Evolutionary conservation across 352 stramenopile genomes (phyloP), one percentile per base, ranked within the genome.

Genomic region (Phytophthora lateralis): DNA sequence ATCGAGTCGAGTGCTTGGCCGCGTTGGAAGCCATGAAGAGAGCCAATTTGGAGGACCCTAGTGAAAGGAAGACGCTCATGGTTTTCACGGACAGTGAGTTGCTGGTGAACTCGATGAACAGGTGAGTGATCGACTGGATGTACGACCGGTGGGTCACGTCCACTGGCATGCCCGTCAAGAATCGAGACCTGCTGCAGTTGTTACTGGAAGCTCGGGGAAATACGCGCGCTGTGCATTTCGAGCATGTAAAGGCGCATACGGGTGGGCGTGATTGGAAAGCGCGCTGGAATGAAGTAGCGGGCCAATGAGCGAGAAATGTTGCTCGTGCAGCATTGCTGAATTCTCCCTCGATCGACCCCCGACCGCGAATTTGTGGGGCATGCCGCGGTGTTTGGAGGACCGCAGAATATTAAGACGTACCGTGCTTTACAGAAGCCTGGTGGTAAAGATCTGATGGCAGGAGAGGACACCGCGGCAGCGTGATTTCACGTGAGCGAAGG

Each of bases 11-110:
- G 48, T 83, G 77, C 38, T 69, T 87, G 26, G 81, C 78, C 6
- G 81, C 75, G 1, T 51, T 92, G 6, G 67, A 88, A 60, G 78
- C 61, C 0, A 78, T 94, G 66, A 86, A 88, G 59, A 75, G 77
- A 26, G 80, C 80, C 7, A 92, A 94, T 43, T 3, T 75, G 6
- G 66, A 89, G 55, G 65, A 92, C 27, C 68, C 76, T 0, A 55
- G 53, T 3, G 21, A 42, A n/a, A 54, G 38, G 10, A 55, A 57
- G 7, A 48, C 75, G 55, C 70, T 94, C 10, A 88, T 70, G 29
- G 92, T 94, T 21, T 34, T 34, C 29, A 12, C 29, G 10, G 29
- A 34, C 29, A 34, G 4, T 35, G 27, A 57, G 24, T n/a, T 55
- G 41, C 42, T 69, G 24, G 27, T 64, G 15, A 50, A 41, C 12